Conservation (phyloP, 2,329 filamentous ascomycete genomes). For the Penicillium sp. region DNA sequence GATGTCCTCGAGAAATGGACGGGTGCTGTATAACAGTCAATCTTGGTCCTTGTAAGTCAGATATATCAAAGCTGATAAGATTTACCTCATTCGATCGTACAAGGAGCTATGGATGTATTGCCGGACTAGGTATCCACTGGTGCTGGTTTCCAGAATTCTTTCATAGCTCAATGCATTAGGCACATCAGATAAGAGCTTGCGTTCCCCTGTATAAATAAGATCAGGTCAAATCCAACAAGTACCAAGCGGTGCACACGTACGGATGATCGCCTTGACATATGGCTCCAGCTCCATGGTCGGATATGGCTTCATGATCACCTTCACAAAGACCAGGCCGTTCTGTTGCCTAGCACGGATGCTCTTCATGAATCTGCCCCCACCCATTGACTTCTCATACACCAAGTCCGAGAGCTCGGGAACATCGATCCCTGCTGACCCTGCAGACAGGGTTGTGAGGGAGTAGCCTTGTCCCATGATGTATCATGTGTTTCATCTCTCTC, state of each 20-base stretch:
- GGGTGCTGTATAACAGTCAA: slow-evolving; percentile 63
- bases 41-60: background rate
- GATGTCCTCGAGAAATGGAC: slow-evolving; percentile 93
- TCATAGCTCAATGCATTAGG: slow-evolving; percentile 91
- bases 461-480: slow-evolving; percentile 89
- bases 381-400: slow-evolving; percentile 87
- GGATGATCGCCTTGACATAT: slow-evolving; percentile 73
- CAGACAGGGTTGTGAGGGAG: slow-evolving; percentile 86
- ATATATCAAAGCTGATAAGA: background rate
- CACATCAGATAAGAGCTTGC: slow-evolving; percentile 73
- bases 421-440: slow-evolving; percentile 90
- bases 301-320: slow-evolving; percentile 92
- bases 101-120: slow-evolving; percentile 96
- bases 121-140: slow-evolving; percentile 86
- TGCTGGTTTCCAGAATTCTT: slow-evolving; percentile 85
- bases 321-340: slow-evolving; percentile 89
- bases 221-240: slow-evolving; percentile 18
- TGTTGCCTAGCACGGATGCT: slow-evolving; percentile 86
- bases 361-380: slow-evolving; percentile 93
- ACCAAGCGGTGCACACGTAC: slow-evolving; percentile 50
- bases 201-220: slow-evolving; percentile 61
- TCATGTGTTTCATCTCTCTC: slow-evolving; percentile 31
- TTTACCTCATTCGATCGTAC: slow-evolving; percentile 79
- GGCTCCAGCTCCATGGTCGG: slow-evolving; percentile 74
- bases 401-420: slow-evolving; percentile 87